Conservation (phyloP, 768 basidiomycete genomes). For the Suillus tomentosus region DNA sequence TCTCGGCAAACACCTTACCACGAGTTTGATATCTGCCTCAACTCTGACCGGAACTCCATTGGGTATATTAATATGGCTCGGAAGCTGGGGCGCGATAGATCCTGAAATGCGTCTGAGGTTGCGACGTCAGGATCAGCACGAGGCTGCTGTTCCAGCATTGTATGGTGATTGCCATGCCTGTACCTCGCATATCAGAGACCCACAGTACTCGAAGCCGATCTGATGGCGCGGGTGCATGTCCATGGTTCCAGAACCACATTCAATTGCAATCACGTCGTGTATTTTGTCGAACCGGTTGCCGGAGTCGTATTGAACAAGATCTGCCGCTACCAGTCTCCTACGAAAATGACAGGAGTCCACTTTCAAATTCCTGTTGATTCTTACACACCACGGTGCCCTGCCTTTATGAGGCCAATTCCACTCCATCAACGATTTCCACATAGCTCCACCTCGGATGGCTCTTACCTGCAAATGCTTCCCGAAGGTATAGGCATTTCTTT, state of each 20-base stretch:
- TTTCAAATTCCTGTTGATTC: neutral
- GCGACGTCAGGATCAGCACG: constrained; percentile 1
- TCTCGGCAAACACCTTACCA: constrained; percentile 1
- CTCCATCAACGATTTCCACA: neutral
- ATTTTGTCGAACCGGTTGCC: neutral
- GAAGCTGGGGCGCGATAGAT: neutral
- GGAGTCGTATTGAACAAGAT: neutral
- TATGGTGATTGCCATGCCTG: neutral
- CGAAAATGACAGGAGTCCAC: neutral
- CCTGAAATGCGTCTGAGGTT: neutral
- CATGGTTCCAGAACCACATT: neutral
- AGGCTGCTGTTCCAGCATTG: neutral
- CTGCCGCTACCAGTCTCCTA: neutral
- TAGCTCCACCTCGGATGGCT: neutral
- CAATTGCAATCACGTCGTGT: neutral
- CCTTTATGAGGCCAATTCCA: neutral
- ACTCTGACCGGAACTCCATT: neutral
- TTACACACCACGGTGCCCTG: neutral
- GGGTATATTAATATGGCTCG: neutral
- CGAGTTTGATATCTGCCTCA: constrained; percentile 3
- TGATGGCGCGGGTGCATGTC: neutral
- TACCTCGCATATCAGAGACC: neutral
- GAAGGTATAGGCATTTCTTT: neutral
- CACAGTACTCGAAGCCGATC: neutral
- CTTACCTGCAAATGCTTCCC: neutral